phyloP scores from a whole-genome alignment of 208 protist species.

The Crithidia mellificae region DNA sequence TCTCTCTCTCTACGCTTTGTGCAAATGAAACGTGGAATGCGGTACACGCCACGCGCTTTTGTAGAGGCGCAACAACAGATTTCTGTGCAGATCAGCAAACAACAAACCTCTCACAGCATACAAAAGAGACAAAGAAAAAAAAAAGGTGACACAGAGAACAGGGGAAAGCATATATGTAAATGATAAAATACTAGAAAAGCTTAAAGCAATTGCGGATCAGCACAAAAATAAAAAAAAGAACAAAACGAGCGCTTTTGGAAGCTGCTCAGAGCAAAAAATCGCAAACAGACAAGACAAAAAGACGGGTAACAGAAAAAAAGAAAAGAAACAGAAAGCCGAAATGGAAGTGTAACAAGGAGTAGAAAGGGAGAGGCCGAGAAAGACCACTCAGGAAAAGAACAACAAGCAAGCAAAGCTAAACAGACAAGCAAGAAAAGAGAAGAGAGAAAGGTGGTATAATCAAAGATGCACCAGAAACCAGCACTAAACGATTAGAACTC shows the following conservation, averaged over 20 bases:
- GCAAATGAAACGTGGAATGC: no score
- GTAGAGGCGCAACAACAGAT: no score
- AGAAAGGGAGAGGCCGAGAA: neutral
- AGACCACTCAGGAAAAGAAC: neutral
- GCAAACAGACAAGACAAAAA: neutral
- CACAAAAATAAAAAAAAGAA: slow-evolving; percentile 9
- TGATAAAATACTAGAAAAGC: neutral
- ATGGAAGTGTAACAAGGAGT: slow-evolving; percentile 10
- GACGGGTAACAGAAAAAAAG: neutral
- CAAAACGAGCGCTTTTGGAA: neutral
- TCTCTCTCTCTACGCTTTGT: no score
- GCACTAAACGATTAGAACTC: no score
- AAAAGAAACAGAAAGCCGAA: neutral
- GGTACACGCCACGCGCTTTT: no score
- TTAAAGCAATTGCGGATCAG: neutral
- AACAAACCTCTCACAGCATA: no score
- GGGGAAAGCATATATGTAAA: neutral
- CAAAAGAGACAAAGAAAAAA: neutral
- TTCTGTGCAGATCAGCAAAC: no score
- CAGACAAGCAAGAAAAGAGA: slow-evolving; percentile 25
- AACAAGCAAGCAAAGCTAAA: no score
- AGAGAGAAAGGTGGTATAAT: slow-evolving; percentile 9
- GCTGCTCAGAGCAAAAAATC: no score
- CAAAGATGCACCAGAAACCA: no score
- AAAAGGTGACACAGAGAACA: neutral